These are phyloP conservation scores for Ceratorhiza oryzae-sativae DNA, from an alignment of 1,284 basidiomycete genomes.

Conservation along the genomic window DNA sequence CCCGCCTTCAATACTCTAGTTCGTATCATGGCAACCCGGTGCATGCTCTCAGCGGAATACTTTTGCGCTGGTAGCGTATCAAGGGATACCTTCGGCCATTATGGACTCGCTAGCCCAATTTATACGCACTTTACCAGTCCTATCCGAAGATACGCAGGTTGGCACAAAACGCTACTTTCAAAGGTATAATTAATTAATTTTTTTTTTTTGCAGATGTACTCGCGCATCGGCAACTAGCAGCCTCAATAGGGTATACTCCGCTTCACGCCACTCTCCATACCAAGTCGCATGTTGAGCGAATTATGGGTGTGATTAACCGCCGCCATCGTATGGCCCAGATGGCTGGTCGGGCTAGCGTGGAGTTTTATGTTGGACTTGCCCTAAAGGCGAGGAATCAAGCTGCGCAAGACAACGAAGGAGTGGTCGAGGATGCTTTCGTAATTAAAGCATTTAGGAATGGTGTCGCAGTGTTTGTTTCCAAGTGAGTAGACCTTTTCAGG, in stretches of 20 bases:
- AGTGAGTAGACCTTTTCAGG: slow-evolving; percentile 62
- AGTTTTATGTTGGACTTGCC: slow-evolving; percentile 96
- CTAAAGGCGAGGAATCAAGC: slow-evolving; percentile 70
- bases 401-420: slow-evolving; percentile 45
- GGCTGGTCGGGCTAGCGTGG: slow-evolving; percentile 93
- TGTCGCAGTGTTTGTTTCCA: slow-evolving; percentile 91
- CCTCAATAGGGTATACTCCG: slow-evolving; percentile 85
- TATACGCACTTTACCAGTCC: slow-evolving; percentile 99
- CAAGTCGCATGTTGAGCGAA: slow-evolving; percentile 87
- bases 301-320: slow-evolving; percentile 88
- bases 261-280: slow-evolving; percentile 89
- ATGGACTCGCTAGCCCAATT: slow-evolving; percentile 94
- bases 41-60: slow-evolving; percentile 98
- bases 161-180: slow-evolving; percentile 57
- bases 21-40: slow-evolving; percentile 98
- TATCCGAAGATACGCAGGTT: slow-evolving; percentile 91
- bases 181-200: slow-evolving; percentile 56
- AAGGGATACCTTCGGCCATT: slow-evolving; percentile 93
- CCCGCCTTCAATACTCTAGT: slow-evolving; percentile 97
- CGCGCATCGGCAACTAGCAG: slow-evolving; percentile 91
- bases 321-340: slow-evolving; percentile 97
- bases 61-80: slow-evolving; percentile 95
- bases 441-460: slow-evolving; percentile 96
- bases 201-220: slow-evolving; percentile 73
- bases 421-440: slow-evolving; percentile 90